Percentiles rank a stretch among this genome's conserved stretches.
phyloP scores from a whole-genome alignment of 495 filamentous ascomycete genomes.

The Corynascus novoguineensis region DNA sequence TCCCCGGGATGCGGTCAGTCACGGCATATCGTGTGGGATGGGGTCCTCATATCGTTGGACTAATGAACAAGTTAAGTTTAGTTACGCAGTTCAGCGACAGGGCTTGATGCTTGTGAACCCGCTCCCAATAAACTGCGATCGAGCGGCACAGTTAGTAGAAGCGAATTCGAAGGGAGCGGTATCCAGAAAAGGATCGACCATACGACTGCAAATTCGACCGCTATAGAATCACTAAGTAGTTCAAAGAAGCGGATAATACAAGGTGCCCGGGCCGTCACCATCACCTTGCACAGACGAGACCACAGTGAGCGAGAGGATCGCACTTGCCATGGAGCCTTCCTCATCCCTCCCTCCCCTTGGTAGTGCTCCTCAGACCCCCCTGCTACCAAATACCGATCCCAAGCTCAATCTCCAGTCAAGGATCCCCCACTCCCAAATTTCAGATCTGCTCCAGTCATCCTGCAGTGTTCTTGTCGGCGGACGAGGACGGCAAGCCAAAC shows the following conservation, averaged over 20 bases:
- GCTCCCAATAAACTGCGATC: neutral
- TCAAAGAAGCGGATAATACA: neutral
- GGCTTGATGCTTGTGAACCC: neutral
- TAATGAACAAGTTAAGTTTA: neutral
- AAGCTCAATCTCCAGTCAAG: neutral
- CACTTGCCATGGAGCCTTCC: no score
- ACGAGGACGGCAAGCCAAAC: neutral
- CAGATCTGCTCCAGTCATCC: neutral
- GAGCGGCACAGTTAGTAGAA: neutral
- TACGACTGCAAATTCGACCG: neutral
- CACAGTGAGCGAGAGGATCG: neutral
- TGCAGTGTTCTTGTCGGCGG: neutral
- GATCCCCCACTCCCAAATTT: neutral
- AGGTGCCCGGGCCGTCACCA: neutral
- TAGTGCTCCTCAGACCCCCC: no score
- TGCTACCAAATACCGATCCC: no score
- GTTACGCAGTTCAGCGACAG: no score
- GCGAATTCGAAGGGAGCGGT: neutral
- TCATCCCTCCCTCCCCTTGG: no score
- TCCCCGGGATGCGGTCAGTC: constrained; percentile 1
- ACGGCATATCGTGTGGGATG: neutral
- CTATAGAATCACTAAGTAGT: neutral
- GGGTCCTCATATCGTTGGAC: neutral
- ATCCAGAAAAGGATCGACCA: neutral
- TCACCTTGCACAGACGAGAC: neutral